Base-by-base conservation (phyloP, 148 eudicot genomes). In the Vaccinium vitisidaea region DNA sequence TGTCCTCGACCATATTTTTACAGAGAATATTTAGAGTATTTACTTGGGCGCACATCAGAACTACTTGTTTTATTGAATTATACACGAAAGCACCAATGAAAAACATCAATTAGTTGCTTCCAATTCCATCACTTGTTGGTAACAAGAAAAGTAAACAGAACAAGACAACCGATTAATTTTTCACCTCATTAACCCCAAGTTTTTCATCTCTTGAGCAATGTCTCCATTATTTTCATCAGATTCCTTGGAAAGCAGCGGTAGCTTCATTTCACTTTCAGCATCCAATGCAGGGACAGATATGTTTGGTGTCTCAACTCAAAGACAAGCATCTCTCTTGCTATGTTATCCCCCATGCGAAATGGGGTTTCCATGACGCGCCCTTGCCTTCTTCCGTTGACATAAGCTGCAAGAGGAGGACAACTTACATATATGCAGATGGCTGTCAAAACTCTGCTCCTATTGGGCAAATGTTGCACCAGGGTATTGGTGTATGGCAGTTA, bases 331-430 rank as follows among this genome's bases (percentile, higher is more conserved):
- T 93, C 98, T 46, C 89, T 86, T 19, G 88, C 86, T 59, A 94
- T 90, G 82, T 92, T 90, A 48, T 96, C 98, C 14, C 99, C 99
- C 39, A 82, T 77, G 79, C 88, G 87, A 80, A 96, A 94, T 53
- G 98, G 92, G 86, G 88, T 93, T 86, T 96, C 99, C 97, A 94
- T 92, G 78, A 96, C 86, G 82, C 87, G 89, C 83, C 98, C 98
- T 93, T 90, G 94, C 87, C 98, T 89, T 90, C 93, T 94, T 88
- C 99, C 99, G 88, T 96, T 96, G 39, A 96, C 99, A 86, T 96
- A 96, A 83, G 98, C 98, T 96, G 92, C 87, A 82, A 52, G 54
- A 8, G 54, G 12, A 52, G 8, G 12, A 10, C 2, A 52, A 52
- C 54, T 52, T 52, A 52, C 54, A 52, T 52, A n/a, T n/a, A n/a